Evolutionary conservation across 768 basidiomycete genomes (phyloP), one percentile per base, ranked within the genome.

Genomic region (Cystobasidiopsis lactophilus): DNA sequence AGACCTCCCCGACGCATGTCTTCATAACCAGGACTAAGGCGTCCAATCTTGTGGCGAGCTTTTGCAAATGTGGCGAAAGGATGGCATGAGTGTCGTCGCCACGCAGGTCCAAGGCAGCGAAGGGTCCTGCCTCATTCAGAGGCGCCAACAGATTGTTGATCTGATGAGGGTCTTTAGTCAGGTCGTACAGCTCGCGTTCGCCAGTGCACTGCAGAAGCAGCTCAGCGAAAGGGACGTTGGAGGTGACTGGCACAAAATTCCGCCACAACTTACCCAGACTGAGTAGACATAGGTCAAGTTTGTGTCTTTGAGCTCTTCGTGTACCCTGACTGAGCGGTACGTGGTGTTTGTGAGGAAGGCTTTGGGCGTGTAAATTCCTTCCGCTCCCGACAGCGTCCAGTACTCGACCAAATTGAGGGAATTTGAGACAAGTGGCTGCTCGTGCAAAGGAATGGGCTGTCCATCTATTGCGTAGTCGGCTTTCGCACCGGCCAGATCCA

Each of bases 381-480:
- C n/a, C 46, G 23, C 5, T 7, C 23, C 23, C 13, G 7, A 7
- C 11, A 9, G 18, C 14, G 52, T 31, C 44, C 46, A 53, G 45
- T 24, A 30, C 2, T 30, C 54, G 11, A 39, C 29, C 10, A 2
- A 16, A n/a, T 51, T 29, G 27, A 26, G 33, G n/a, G n/a, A 2
- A 31, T 29, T 29, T 10, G 30, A 11, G 7, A 46, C 30, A n/a
- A n/a, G n/a, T n/a, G n/a, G n/a, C 26, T 37, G 3, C 26, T 26
- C 3, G 52, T 57, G 31, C 16, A 48, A 33, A 23, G 45, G 51
- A 4, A 60, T 44, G 13, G 39, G 18, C 1, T 51, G 21, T 0
- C 58, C 58, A 19, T 59, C 58, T 35, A 54, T 51, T 14, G 57
- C 56, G 45, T 55, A 58, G 31, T 60, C 58, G 11, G 53, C 51